phyloP scores from a whole-genome alignment of 306 rosid species.

The Crataegus laevigata region DNA sequence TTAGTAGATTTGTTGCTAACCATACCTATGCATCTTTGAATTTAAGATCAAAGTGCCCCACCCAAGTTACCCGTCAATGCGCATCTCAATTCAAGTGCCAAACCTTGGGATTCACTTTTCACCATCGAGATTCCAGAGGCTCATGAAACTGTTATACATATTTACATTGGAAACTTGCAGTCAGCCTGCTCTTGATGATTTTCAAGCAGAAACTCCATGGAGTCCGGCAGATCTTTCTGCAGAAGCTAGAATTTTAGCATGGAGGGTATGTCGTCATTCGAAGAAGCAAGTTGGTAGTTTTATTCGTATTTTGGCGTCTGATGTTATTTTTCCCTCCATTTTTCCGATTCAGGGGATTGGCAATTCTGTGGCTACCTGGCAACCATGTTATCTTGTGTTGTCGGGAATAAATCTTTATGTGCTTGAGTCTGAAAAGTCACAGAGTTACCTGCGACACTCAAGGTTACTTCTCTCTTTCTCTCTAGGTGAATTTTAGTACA shows the following conservation, averaged over 20 bases:
- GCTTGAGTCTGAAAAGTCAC: slow-evolving; percentile 69
- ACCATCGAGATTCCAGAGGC: slow-evolving; percentile 62
- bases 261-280: slow-evolving; percentile 55
- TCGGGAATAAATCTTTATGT: slow-evolving; percentile 71
- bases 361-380: slow-evolving; percentile 92
- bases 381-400: slow-evolving; percentile 73
- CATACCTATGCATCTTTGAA: slow-evolving; percentile 8
- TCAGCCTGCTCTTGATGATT: slow-evolving; percentile 45
- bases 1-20: slow-evolving; percentile 12
- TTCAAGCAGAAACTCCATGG: slow-evolving; percentile 59
- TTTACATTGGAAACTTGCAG: slow-evolving; percentile 56
- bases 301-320: background rate
- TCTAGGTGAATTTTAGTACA: background rate
- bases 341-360: slow-evolving; percentile 73
- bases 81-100: slow-evolving; percentile 87
- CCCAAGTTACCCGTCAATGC: slow-evolving; percentile 85
- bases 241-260: slow-evolving; percentile 80
- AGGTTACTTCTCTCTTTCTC: background rate
- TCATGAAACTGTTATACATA: slow-evolving; percentile 63
- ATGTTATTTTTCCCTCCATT: background rate
- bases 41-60: slow-evolving; percentile 86
- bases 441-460: slow-evolving; percentile 58
- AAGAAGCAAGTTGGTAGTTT: background rate
- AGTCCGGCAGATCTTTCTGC: slow-evolving; percentile 57
- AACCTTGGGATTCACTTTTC: slow-evolving; percentile 92